phyloP scores from a whole-genome alignment of 2,329 filamentous ascomycete genomes.

The Nemania sp. region DNA sequence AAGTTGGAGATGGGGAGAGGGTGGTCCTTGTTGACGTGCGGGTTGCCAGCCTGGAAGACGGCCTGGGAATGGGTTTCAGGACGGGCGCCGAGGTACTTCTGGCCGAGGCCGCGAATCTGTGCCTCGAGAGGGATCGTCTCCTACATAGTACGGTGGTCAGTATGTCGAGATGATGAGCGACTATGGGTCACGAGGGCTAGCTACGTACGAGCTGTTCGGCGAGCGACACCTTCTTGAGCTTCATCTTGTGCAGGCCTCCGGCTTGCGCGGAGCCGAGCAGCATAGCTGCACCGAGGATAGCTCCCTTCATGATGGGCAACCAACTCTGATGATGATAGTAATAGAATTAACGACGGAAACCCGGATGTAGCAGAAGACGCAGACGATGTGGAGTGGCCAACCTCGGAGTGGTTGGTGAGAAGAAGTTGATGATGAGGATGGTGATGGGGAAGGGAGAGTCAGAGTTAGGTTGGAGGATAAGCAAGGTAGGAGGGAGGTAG shows the following conservation, averaged over 20 bases:
- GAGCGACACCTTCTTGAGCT: slow-evolving; percentile 94
- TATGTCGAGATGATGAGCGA: slow-evolving; percentile 17
- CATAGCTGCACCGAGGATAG: slow-evolving; percentile 75
- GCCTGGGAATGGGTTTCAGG: slow-evolving; percentile 71
- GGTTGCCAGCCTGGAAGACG: slow-evolving; percentile 76
- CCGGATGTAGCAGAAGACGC: not conserved
- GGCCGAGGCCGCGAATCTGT: slow-evolving; percentile 80
- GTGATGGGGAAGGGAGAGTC: slow-evolving; percentile 24
- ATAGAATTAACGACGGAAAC: slow-evolving; percentile 16
- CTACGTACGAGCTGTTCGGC: slow-evolving; percentile 84
- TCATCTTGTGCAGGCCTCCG: slow-evolving; percentile 90
- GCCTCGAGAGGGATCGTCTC: slow-evolving; percentile 77
- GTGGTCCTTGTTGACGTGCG: slow-evolving; percentile 70
- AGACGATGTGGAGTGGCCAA: not conserved
- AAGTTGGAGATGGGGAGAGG: slow-evolving; percentile 94
- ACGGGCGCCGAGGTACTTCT: slow-evolving; percentile 93
- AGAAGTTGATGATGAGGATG: slow-evolving; percentile 9
- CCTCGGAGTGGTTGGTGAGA: not conserved
- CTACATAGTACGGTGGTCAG: slow-evolving; percentile 49
- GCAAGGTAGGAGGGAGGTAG: too few relatives aligned
- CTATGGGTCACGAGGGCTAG: not conserved
- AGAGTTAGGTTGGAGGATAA: slow-evolving; percentile 12
- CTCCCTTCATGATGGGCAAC: slow-evolving; percentile 77
- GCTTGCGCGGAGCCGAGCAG: slow-evolving; percentile 83
- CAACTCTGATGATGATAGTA: slow-evolving; percentile 33